Evolutionary conservation across 306 rosid species (phyloP), one percentile per base, ranked within the genome.

Genomic region (Hippophae rhamnoides): DNA sequence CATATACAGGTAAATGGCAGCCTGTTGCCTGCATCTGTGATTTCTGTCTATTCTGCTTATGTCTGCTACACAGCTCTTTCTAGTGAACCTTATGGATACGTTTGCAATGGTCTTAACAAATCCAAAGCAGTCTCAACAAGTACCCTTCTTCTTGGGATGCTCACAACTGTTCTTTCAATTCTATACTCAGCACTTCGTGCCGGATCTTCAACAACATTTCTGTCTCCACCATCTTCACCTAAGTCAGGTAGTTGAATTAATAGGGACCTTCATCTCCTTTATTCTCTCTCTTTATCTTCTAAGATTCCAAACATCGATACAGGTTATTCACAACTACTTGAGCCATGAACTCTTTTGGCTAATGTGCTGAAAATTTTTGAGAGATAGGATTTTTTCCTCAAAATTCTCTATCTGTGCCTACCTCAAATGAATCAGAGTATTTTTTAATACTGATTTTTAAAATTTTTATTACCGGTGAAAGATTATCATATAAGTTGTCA

Each of bases 111-210:
- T 72, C 96, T 92, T 61, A 72, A 76, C 81, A 74, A 81, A 50
- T 81, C 99, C 59, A 75, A 42, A 60, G 96, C 84, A 3, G 95
- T 92, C 69, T 66, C 77, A 55, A 52, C 78, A 23, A 18, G 95
- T 52, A 85, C 96, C 27, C 87, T 88, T 8, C 60, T 92, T 73
- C 95, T 92, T 68, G 99, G 99, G 70, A 71, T 92, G 96, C 75
- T 79, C 43, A 92, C 95, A 2, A 92, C 99, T 3, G 74, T 92
- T 62, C 76, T 92, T 59, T 88, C 99, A 27, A 95, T 92, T 72
- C 56, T 92, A 70, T 92, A 92, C 75, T 92, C 95, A 10, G 99
- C 99, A 41, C 70, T 92, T 60, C 96, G 99, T 18, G 96, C 96
- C 58, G 99, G 99, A 58, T 92, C 96, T 70, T 92, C 99, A 6